Evolutionary conservation across 352 stramenopile species (phyloP).

Genomic region (Halophytophthora batemanensis): DNA sequence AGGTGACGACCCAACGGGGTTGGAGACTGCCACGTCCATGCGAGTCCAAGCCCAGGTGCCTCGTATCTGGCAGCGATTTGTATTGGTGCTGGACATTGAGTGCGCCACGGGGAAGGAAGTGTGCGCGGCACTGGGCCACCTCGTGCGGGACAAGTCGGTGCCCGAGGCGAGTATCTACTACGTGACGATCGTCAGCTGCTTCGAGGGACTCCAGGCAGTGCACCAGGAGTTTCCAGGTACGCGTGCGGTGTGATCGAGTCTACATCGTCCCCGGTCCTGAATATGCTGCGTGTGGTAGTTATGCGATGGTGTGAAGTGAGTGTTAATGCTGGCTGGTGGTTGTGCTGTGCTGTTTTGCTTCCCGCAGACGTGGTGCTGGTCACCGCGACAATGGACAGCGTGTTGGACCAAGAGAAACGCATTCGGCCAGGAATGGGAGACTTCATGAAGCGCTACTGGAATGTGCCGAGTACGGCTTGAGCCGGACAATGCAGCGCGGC

Average conservation of each 20-base stretch:
- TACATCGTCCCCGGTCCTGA: background rate
- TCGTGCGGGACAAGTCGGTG: slow-evolving; percentile 29
- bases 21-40: background rate
- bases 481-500: background rate
- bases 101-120: slow-evolving; percentile 44
- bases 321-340: slow-evolving; percentile 15
- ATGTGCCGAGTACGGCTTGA: slow-evolving; percentile 2
- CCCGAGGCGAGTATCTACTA: slow-evolving; percentile 47
- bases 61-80: slow-evolving; percentile 18
- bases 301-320: background rate
- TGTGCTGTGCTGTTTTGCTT: slow-evolving; percentile 5
- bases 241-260: background rate
- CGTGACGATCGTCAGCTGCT: slow-evolving; percentile 42
- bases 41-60: slow-evolving; percentile 29
- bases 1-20: background rate
- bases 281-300: too few species aligned
- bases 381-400: slow-evolving; percentile 42
- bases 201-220: slow-evolving; percentile 39
- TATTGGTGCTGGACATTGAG: slow-evolving; percentile 40
- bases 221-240: slow-evolving; percentile 44
- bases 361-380: slow-evolving; percentile 5
- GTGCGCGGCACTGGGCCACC: slow-evolving; percentile 35
- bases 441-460: slow-evolving; percentile 42
- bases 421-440: slow-evolving; percentile 38
- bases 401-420: slow-evolving; percentile 29